These are phyloP conservation scores for Acacia acuminata DNA, from an alignment of 306 rosid species.

Conservation along the genomic window DNA sequence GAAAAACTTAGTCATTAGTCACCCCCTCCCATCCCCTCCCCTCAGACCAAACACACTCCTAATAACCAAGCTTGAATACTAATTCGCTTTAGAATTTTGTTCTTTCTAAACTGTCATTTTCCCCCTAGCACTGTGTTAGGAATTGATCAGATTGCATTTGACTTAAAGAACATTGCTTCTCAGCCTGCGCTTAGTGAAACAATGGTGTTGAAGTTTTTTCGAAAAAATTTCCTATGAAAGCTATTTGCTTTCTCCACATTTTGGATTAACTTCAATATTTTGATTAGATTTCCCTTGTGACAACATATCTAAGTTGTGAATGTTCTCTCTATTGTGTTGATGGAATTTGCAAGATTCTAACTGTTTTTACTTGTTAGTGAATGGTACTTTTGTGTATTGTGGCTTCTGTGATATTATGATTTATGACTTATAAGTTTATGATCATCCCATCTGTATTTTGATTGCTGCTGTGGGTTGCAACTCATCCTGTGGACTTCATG, in stretches of 20 bases:
- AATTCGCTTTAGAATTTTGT: not conserved
- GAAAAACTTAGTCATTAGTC: too few relatives aligned
- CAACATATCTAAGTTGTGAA: not conserved
- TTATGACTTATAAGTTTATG: not conserved
- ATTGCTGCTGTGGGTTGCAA: not conserved
- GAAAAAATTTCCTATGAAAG: not conserved
- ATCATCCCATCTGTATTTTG: not conserved
- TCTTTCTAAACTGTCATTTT: not conserved
- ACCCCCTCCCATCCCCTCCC: too few relatives aligned
- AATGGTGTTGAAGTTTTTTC: not conserved
- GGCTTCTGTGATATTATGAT: not conserved
- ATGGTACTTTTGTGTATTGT: not conserved
- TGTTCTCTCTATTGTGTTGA: not conserved
- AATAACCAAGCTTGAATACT: not conserved
- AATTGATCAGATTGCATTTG: not conserved
- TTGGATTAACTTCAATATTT: not conserved
- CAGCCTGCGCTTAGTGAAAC: not conserved
- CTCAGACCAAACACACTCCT: too few relatives aligned
- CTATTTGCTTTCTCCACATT: not conserved
- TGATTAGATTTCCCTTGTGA: not conserved
- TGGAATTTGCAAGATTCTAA: not conserved
- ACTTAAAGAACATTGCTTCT: not conserved
- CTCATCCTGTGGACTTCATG: not conserved
- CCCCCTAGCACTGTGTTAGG: not conserved
- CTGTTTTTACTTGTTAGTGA: not conserved